Conservation (phyloP, 441 rosid genomes). For the Theobroma grandiflorum region DNA sequence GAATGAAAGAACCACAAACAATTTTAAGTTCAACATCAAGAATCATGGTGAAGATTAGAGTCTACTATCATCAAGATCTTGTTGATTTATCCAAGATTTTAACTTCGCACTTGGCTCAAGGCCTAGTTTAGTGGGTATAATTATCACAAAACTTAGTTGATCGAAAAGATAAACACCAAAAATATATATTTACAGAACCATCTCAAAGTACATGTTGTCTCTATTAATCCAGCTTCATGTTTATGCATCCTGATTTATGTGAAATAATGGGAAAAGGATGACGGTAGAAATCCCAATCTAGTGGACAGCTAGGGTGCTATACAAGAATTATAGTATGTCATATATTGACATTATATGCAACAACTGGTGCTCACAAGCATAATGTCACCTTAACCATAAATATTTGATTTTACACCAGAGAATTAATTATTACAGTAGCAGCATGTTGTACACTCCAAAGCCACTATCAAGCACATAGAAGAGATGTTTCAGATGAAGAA, state of each 20-base stretch:
- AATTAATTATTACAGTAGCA: background rate
- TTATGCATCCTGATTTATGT: slow-evolving; percentile 12
- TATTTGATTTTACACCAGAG: slow-evolving; percentile 18
- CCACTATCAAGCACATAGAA: slow-evolving; percentile 19
- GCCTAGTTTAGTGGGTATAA: slow-evolving; percentile 12
- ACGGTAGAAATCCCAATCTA: background rate
- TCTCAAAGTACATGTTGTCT: background rate
- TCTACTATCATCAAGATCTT: slow-evolving; percentile 17
- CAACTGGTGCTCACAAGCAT: background rate
- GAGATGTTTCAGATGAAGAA: slow-evolving; percentile 13
- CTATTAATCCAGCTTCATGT: background rate
- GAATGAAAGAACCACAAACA: background rate
- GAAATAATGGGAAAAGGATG: background rate
- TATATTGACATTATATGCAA: background rate
- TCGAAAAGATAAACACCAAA: slow-evolving; percentile 11
- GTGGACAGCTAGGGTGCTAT: slow-evolving; percentile 4
- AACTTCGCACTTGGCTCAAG: background rate
- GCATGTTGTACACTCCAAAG: slow-evolving; percentile 2
- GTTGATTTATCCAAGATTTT: background rate
- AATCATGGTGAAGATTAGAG: background rate
- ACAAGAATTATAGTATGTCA: background rate
- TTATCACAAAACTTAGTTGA: slow-evolving; percentile 8
- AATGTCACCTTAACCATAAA: slow-evolving; percentile 14
- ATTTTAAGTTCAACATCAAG: background rate
- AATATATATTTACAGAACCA: slow-evolving; percentile 11